Evolutionary conservation across 2,329 filamentous ascomycete genomes (phyloP).

Genomic region (Monosporascus sp.): DNA sequence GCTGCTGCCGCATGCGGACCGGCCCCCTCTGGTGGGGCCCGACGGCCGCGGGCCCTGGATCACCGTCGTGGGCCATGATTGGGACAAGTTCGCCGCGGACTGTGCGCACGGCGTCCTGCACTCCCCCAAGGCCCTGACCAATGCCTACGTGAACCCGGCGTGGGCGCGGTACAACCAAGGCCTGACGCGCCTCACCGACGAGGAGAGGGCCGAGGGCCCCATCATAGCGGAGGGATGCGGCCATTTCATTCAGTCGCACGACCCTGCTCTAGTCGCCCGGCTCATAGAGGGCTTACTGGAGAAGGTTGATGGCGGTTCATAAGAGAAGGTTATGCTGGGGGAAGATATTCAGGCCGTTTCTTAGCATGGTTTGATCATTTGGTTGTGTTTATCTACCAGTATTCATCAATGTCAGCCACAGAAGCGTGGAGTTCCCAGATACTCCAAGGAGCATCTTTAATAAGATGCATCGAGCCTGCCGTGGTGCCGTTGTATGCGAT

Average conservation of each 20-base stretch:
- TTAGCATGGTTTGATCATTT: too few relatives aligned
- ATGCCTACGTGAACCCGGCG: constrained; percentile 46
- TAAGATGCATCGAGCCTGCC: too few relatives aligned
- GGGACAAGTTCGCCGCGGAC: constrained; percentile 46
- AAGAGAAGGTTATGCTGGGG: too few relatives aligned
- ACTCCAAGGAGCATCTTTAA: too few relatives aligned
- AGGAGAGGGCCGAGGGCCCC: constrained; percentile 35
- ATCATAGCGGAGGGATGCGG: constrained; percentile 44
- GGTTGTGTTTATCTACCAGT: too few relatives aligned
- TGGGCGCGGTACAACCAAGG: constrained; percentile 52
- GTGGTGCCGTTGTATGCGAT: too few relatives aligned
- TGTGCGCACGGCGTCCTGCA: constrained; percentile 26
- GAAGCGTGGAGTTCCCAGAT: too few relatives aligned
- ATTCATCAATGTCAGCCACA: too few relatives aligned
- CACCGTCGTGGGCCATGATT: constrained; percentile 50
- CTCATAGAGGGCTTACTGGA: constrained; percentile 13
- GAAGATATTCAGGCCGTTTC: too few relatives aligned
- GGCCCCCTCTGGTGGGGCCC: constrained; percentile 33
- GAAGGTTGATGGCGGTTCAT: not conserved
- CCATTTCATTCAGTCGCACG: constrained; percentile 52
- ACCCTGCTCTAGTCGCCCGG: constrained; percentile 39
- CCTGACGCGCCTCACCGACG: constrained; percentile 37
- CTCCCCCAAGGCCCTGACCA: constrained; percentile 34
- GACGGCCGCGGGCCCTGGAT: constrained; percentile 34
- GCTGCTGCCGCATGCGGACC: constrained; percentile 39